phyloP scores from a whole-genome alignment of 176 grass and related monocot genomes.

The Paspalum notatum region DNA sequence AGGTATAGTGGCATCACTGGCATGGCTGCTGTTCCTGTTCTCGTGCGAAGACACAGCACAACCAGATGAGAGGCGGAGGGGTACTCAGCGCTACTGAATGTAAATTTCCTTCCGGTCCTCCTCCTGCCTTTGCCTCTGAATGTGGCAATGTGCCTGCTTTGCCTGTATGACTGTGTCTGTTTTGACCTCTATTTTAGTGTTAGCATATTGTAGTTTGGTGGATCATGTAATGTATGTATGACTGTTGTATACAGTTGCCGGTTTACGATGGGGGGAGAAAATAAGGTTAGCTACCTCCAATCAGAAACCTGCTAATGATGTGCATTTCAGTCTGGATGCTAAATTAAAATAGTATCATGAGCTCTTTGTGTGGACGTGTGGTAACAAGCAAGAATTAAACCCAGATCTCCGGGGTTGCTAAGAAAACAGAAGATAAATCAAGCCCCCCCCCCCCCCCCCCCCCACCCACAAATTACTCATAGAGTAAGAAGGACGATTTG shows the following conservation, averaged over 20 bases:
- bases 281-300: conserved; percentile 32
- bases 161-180: conserved; percentile 25
- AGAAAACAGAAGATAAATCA: background rate
- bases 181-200: conserved; percentile 40
- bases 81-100: conserved; percentile 33
- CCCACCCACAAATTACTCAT: background rate
- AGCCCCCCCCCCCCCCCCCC: too few relatives aligned
- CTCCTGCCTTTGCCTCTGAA: conserved; percentile 36
- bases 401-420: background rate
- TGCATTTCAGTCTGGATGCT: background rate
- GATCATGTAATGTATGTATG: conserved; percentile 30
- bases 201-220: conserved; percentile 43
- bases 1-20: conserved; percentile 12
- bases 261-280: background rate
- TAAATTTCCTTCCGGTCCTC: conserved; percentile 35
- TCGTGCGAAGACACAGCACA: background rate
- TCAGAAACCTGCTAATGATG: background rate
- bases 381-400: background rate
- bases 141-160: conserved; percentile 38
- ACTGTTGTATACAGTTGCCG: conserved; percentile 29
- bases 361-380: background rate
- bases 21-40: conserved; percentile 13
- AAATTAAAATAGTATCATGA: background rate
- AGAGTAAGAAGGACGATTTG: too few relatives aligned
- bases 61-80: conserved; percentile 5